Evolutionary conservation across 345 rosid species (phyloP).

Genomic region (Gossypium anomalum): DNA sequence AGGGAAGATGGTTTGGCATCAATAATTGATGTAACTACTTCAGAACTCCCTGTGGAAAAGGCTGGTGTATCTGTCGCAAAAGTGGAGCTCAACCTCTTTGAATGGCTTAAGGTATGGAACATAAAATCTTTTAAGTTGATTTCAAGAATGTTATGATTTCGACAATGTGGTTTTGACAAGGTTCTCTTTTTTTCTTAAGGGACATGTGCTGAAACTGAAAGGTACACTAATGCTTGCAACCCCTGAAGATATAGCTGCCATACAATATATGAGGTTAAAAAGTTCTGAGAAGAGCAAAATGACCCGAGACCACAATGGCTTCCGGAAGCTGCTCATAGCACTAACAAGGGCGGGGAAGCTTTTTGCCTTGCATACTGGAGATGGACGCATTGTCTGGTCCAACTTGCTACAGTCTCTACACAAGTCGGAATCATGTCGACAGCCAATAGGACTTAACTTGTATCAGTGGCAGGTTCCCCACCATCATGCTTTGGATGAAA

Average conservation of each 20-base stretch:
- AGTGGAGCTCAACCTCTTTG: conserved; percentile 86
- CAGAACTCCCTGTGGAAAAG: conserved; percentile 34
- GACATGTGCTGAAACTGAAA: conserved; percentile 84
- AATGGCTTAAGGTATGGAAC: conserved; percentile 84
- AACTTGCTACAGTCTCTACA: conserved; percentile 52
- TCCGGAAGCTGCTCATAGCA: conserved; percentile 79
- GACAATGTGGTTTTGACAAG: conserved; percentile 24
- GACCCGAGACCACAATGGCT: conserved; percentile 98
- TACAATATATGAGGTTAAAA: conserved; percentile 77
- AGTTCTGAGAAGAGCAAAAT: conserved; percentile 88
- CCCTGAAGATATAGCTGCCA: conserved; percentile 81
- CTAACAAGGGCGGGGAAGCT: conserved; percentile 82
- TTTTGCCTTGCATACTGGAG: conserved; percentile 92
- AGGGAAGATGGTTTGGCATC: conserved; percentile 97
- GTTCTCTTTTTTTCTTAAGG: conserved; percentile 44
- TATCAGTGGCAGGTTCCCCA: conserved; percentile 95
- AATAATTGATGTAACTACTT: conserved; percentile 71
- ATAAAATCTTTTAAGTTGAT: not conserved
- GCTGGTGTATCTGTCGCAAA: conserved; percentile 47
- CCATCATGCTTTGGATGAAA: conserved; percentile 93
- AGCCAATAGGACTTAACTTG: conserved; percentile 55
- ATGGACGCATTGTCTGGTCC: conserved; percentile 94
- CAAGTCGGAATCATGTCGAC: conserved; percentile 54
- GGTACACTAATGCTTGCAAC: conserved; percentile 92
- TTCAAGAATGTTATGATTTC: not conserved